Percentiles rank a stretch among this genome's conserved stretches.
Evolutionary conservation across 1,284 basidiomycete species (phyloP).

Genomic region (Ustilago esculenta): DNA sequence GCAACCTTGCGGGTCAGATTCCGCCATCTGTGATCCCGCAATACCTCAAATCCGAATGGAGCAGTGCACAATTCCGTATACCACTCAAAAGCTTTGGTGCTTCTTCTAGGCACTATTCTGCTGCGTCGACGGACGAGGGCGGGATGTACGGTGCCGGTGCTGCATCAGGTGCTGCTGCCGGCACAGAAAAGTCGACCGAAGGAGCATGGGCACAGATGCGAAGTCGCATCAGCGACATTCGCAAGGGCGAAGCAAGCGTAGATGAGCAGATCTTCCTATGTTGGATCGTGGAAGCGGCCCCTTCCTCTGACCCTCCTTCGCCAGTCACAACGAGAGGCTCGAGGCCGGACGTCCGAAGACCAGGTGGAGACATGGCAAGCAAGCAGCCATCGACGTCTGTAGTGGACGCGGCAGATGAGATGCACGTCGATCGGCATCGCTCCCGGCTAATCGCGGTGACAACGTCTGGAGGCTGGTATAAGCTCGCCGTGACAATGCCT

Average conservation of each 20-base stretch:
- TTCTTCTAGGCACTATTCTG: slow-evolving; percentile 22
- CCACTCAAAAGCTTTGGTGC: slow-evolving; percentile 53
- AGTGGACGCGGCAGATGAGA: background rate
- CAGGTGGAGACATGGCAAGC: slow-evolving; percentile 3
- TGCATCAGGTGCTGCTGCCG: background rate
- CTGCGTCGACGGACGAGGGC: slow-evolving; percentile 7
- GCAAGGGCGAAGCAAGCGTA: slow-evolving; percentile 52
- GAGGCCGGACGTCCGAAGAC: background rate
- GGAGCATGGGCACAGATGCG: slow-evolving; percentile 60
- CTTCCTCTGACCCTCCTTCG: background rate
- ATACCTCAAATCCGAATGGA: slow-evolving; percentile 60
- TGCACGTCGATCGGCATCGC: background rate
- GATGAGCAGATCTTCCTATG: slow-evolving; percentile 57
- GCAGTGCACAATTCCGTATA: slow-evolving; percentile 55
- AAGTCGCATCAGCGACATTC: slow-evolving; percentile 53
- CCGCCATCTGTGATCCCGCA: slow-evolving; percentile 52
- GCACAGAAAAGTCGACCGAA: slow-evolving; percentile 51
- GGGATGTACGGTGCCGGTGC: slow-evolving; percentile 8
- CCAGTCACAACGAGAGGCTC: background rate
- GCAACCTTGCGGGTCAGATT: slow-evolving; percentile 41
- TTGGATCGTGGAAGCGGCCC: slow-evolving; percentile 37
- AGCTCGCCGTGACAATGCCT: slow-evolving; percentile 38
- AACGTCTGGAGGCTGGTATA: slow-evolving; percentile 59
- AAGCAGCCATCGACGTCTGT: background rate
- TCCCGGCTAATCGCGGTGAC: slow-evolving; percentile 54